These are phyloP conservation scores for Vaccinium corymbosum DNA, from an alignment of 148 eudicot genomes.

Conservation along the genomic window DNA sequence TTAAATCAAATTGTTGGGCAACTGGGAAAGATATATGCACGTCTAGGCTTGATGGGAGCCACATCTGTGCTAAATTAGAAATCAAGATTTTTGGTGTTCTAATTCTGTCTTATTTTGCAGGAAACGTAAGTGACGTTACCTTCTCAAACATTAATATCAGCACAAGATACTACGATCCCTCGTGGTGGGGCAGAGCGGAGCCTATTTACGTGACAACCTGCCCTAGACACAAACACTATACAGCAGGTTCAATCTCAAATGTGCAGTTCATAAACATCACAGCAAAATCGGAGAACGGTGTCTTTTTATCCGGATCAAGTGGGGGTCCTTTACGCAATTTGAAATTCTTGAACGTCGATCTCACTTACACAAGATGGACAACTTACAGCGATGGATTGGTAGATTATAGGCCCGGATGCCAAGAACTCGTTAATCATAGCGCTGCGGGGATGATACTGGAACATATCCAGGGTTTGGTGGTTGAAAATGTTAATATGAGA, in stretches of 20 bases:
- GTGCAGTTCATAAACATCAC: conserved; percentile 75
- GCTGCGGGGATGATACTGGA: conserved; percentile 84
- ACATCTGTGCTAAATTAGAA: background rate
- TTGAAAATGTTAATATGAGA: conserved; percentile 59
- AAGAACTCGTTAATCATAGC: conserved; percentile 73
- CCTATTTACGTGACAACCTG: conserved; percentile 90
- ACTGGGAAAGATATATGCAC: background rate
- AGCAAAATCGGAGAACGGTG: conserved; percentile 78
- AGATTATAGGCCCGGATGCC: conserved; percentile 96
- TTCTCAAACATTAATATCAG: conserved; percentile 91
- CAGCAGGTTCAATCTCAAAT: conserved; percentile 64
- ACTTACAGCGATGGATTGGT: conserved; percentile 63
- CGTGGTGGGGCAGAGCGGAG: conserved; percentile 99
- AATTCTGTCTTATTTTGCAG: conserved; percentile 37
- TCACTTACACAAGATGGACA: conserved; percentile 78
- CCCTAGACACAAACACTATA: conserved; percentile 47
- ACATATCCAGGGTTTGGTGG: conserved; percentile 60
- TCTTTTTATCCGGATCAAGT: conserved; percentile 71
- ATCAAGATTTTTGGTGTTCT: background rate
- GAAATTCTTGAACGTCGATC: conserved; percentile 48
- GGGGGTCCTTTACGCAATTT: conserved; percentile 53
- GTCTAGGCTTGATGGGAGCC: background rate
- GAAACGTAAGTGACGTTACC: conserved; percentile 78
- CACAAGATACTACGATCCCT: conserved; percentile 88
- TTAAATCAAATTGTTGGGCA: background rate